Base-by-base conservation (phyloP, 169 alveolate species). In the Babesia gibsoni region DNA sequence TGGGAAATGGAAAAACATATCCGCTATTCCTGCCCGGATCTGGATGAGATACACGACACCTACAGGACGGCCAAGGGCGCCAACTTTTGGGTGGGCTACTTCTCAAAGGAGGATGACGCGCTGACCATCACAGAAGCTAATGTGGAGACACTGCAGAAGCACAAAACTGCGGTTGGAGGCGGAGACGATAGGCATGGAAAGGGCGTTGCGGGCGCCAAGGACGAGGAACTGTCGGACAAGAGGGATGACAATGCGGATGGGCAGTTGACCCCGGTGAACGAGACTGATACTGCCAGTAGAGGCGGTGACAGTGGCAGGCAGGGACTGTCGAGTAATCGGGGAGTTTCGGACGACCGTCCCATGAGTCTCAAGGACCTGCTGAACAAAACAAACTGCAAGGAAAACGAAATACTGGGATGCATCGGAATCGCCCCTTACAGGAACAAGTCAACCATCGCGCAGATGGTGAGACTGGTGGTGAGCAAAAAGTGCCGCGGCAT, bases 11-110 rank as follows among this genome's bases (percentile, higher is more conserved):
- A 91, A 39, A 79, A 84, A 41, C 92, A 92, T 72, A 92, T 92
- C 54, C 73, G 91, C 57, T 73, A 90, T 33, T 84, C 84, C 64
- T 92, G 96, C 74, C 93, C 94, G 14, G 96, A 92, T 63, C 81
- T 92, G 56, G 91, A 89, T 20, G 90, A 86, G 50, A 85, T 90
- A 4, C 84, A 77, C 66, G 85, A 88, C 49, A 79, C 95, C 29
- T 92, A 91, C 63, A 84, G 88, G 56, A 88, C 77, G 41, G 77
- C 84, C 32, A 83, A 83, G 42, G 91, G 90, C 18, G 74, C 92
- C 42, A 89, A 91, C 81, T 92, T 92, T 79, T 92, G 96, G 96
- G 95, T 92, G 35, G 96, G 94, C 23, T 94, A 92, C 56, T 77
- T 90, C 49, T 86, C 90, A 23, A 83, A 78, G 18, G 65, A 52